A percentile compares a stretch with the other conserved stretches of the same genome.
These are phyloP conservation scores for Trichoderma koningiopsis DNA, from an alignment of 2,329 filamentous ascomycete genomes.

Conservation along the genomic window DNA sequence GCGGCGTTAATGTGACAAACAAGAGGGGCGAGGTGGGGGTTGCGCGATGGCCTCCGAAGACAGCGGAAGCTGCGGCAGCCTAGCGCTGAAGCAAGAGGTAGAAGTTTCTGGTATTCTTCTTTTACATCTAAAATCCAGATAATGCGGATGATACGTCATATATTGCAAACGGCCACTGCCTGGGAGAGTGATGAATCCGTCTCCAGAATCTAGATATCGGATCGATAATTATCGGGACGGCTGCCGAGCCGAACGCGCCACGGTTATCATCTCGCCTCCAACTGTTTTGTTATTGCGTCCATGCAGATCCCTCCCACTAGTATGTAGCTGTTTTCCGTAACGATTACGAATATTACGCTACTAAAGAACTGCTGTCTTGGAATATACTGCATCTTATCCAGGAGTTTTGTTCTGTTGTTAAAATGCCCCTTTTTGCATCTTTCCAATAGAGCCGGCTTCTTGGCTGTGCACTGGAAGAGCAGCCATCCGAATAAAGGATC, in stretches of 20 bases:
- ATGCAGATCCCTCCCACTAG: not conserved
- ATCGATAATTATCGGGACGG: not conserved
- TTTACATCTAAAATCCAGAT: not conserved
- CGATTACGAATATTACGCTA: not conserved
- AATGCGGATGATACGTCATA: not conserved
- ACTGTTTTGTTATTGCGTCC: not conserved
- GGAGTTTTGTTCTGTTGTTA: not conserved
- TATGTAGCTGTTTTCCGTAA: not conserved
- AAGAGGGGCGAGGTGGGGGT: not conserved
- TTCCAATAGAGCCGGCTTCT: not conserved
- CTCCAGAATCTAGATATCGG: not conserved
- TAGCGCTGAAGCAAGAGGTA: not conserved
- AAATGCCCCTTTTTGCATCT: not conserved
- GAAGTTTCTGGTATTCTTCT: not conserved
- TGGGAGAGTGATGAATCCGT: not conserved
- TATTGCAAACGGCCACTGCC: not conserved
- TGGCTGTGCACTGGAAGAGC: not conserved
- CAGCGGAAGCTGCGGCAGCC: not conserved
- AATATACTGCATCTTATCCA: not conserved
- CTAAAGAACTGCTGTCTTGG: not conserved
- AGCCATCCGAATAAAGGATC: too few relatives aligned
- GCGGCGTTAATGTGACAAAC: too few relatives aligned
- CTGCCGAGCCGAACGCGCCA: not conserved
- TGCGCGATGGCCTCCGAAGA: not conserved
- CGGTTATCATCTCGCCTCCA: not conserved